These are phyloP conservation scores for Filobasidium wieringae DNA, from an alignment of 768 basidiomycete species.

Conservation along the genomic window DNA sequence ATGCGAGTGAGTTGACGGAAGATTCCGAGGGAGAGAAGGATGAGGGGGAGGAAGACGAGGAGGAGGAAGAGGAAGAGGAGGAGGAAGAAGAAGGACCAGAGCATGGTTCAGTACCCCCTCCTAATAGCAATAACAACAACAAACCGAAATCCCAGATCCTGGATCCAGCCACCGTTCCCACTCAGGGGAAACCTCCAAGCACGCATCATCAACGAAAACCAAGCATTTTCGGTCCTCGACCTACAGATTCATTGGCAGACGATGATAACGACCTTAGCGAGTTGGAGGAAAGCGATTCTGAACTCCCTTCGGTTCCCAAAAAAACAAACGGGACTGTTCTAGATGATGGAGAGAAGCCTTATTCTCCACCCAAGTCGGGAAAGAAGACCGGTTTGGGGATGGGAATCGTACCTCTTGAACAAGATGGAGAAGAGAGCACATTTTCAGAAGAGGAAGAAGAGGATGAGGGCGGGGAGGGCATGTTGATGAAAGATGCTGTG, in stretches of 20 bases:
- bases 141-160: constrained; percentile 1
- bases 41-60: constrained; percentile 1
- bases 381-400: constrained; percentile 2
- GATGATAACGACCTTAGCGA: constrained; percentile 15
- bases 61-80: constrained; percentile 9
- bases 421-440: constrained; percentile 20
- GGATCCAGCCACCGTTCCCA: constrained; percentile 5
- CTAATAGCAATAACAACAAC: background rate
- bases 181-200: background rate
- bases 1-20: background rate
- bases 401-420: background rate
- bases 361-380: background rate
- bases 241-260: constrained; percentile 3
- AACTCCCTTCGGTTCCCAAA: background rate
- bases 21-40: background rate
- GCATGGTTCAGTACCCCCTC: background rate
- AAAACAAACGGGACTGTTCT: background rate
- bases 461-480: background rate
- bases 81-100: background rate
- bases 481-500: constrained; percentile 1
- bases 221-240: constrained; percentile 1
- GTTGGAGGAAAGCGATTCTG: background rate
- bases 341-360: constrained; percentile 50
- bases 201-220: constrained; percentile 8
- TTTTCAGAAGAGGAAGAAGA: constrained; percentile 12